A percentile compares a stretch with the other conserved stretches of the same genome.
phyloP scores from a whole-genome alignment of 1,139 yeast genomes.

The Blastobotrys malaysiensis region DNA sequence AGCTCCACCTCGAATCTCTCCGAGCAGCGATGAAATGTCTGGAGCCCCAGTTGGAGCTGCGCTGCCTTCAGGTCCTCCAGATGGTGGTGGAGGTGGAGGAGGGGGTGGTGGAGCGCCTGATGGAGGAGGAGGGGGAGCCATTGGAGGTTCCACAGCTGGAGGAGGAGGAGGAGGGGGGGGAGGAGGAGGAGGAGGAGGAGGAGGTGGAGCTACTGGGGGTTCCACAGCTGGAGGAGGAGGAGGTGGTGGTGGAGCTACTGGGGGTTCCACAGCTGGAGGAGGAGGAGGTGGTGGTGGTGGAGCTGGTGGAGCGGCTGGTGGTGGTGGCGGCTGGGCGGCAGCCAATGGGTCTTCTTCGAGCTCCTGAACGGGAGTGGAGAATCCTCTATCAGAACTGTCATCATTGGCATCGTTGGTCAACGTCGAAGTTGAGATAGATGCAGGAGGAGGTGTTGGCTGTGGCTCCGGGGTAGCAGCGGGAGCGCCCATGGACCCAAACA shows the following conservation, averaged over 20 bases:
- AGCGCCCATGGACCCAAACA: constrained; percentile 57
- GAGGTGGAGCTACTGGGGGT: constrained; percentile 18
- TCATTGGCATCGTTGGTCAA: not conserved
- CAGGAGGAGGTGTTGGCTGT: constrained; percentile 21
- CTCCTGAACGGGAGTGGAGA: constrained; percentile 1
- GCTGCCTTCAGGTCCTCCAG: constrained; percentile 23
- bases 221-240: constrained; percentile 18
- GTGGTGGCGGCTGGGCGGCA: constrained; percentile 8
- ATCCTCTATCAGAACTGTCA: constrained; percentile 1
- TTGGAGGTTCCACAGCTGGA: constrained; percentile 27
- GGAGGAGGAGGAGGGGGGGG: constrained; percentile 28
- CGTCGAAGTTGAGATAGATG: constrained; percentile 16
- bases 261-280: constrained; percentile 11
- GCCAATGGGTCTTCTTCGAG: constrained; percentile 1
- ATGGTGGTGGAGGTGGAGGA: constrained; percentile 21
- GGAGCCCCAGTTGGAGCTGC: constrained; percentile 37
- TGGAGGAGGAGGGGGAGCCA: constrained; percentile 26
- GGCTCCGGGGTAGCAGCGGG: constrained; percentile 16
- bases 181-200: constrained; percentile 21
- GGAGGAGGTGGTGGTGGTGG: constrained; percentile 24
- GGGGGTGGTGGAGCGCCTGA: constrained; percentile 31
- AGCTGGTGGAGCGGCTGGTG: constrained; percentile 13
- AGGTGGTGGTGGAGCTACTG: constrained; percentile 9
- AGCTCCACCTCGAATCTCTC: constrained; percentile 53
- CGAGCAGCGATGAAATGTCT: constrained; percentile 45